Evolutionary conservation across 78 protist genomes (phyloP).

Genomic region (Tieghemostelium lacteum): DNA sequence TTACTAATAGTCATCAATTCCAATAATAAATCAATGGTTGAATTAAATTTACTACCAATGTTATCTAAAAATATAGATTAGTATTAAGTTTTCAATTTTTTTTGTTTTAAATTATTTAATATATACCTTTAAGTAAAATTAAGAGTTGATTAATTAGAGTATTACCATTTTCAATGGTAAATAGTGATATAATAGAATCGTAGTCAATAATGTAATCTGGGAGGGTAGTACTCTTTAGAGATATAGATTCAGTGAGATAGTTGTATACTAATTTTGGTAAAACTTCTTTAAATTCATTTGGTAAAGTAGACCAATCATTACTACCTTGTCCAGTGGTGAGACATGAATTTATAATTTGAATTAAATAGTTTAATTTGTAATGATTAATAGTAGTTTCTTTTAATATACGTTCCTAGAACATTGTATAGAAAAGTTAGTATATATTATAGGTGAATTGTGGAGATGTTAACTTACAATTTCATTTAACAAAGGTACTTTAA

Average conservation of each 20-base stretch:
- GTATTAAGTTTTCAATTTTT: not conserved
- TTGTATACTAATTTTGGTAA: constrained; percentile 8
- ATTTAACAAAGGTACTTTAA: constrained; percentile 4
- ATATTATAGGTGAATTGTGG: not conserved
- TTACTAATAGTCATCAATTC: constrained; percentile 4
- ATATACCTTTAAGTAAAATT: not conserved
- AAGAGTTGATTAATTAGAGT: no score
- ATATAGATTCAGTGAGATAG: not conserved
- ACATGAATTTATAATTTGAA: constrained; percentile 24
- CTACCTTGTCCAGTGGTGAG: not conserved
- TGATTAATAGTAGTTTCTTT: not conserved
- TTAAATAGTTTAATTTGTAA: not conserved
- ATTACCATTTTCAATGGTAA: no score
- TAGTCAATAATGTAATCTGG: not conserved
- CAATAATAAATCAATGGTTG: not conserved
- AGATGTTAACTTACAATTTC: constrained; percentile 19
- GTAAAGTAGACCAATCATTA: not conserved
- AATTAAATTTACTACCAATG: constrained; percentile 2
- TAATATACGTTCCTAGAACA: not conserved
- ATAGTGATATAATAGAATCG: not conserved
- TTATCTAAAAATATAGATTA: not conserved
- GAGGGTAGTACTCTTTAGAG: not conserved
- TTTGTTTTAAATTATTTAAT: not conserved
- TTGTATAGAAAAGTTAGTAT: not conserved
- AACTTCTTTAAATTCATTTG: not conserved